phyloP scores from a whole-genome alignment of 2,329 filamentous ascomycete genomes.

The Metarhizium sp. region DNA sequence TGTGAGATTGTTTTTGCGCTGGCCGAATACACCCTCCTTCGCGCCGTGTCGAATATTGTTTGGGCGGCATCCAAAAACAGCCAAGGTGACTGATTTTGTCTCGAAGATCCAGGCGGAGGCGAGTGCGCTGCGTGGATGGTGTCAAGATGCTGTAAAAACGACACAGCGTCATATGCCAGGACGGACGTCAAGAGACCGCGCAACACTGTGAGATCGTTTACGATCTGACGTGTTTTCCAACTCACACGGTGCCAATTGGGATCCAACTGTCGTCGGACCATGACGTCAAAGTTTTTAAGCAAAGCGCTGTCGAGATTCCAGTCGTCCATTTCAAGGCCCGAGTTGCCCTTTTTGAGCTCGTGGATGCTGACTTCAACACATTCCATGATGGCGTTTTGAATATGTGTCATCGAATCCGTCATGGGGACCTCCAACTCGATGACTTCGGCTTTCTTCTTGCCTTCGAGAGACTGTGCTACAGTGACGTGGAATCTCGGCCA shows the following conservation, averaged over 20 bases:
- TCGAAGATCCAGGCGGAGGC: constrained; percentile 76
- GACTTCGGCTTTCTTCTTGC: constrained; percentile 88
- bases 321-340: constrained; percentile 87
- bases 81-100: constrained; percentile 89
- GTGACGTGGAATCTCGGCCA: constrained; percentile 92
- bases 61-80: constrained; percentile 91
- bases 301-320: constrained; percentile 93
- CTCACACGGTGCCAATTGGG: constrained; percentile 96
- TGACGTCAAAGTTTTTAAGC: constrained; percentile 83
- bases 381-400: constrained; percentile 90
- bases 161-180: constrained; percentile 79
- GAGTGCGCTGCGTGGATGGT: constrained; percentile 87
- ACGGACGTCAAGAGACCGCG: constrained; percentile 74
- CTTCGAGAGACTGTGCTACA: constrained; percentile 82
- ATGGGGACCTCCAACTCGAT: constrained; percentile 95
- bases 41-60: constrained; percentile 86
- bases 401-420: constrained; percentile 87
- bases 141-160: constrained; percentile 86
- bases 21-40: constrained; percentile 74
- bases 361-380: constrained; percentile 93
- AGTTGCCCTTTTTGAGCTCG: constrained; percentile 85
- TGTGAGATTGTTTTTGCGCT: constrained; percentile 43
- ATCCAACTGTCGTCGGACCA: constrained; percentile 81
- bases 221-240: constrained; percentile 91
- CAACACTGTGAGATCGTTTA: constrained; percentile 76